phyloP scores from a whole-genome alignment of 2,329 filamentous ascomycete genomes.

The Metarhizium sp. region DNA sequence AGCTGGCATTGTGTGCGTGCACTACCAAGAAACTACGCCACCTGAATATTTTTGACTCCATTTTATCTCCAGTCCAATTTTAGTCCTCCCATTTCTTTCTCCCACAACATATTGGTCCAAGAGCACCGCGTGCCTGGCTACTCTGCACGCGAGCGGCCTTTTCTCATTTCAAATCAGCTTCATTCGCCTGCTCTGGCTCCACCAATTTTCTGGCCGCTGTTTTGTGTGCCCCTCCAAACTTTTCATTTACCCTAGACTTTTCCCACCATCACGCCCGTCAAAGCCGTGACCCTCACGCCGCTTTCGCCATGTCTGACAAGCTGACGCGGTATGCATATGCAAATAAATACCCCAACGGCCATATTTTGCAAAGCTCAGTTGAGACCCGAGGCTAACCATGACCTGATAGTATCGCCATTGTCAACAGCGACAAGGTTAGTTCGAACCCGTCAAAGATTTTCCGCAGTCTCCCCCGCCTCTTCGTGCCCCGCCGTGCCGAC shows the following conservation, averaged over 20 bases:
- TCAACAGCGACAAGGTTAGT: slow-evolving; percentile 92
- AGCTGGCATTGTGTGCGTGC: slow-evolving; percentile 7
- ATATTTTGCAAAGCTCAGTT: neutral
- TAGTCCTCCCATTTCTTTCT: slow-evolving; percentile 3
- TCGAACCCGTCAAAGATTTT: slow-evolving; percentile 2
- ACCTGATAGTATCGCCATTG: slow-evolving; percentile 78
- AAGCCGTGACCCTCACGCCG: slow-evolving; percentile 6
- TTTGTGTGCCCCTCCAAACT: slow-evolving; percentile 1
- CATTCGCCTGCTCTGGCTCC: neutral
- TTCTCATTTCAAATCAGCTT: neutral
- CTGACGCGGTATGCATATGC: slow-evolving; percentile 80
- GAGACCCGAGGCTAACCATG: slow-evolving; percentile 15
- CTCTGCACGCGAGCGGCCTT: slow-evolving; percentile 6
- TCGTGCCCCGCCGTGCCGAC: slow-evolving; percentile 18
- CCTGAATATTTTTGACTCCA: neutral
- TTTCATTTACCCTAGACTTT: slow-evolving; percentile 3
- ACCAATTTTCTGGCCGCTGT: neutral
- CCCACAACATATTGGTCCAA: neutral
- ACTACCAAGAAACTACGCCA: slow-evolving; percentile 3
- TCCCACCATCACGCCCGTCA: neutral
- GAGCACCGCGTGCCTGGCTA: slow-evolving; percentile 10
- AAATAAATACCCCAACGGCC: neutral
- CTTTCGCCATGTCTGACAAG: slow-evolving; percentile 73
- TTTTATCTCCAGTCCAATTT: slow-evolving; percentile 1
- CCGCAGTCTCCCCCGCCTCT: slow-evolving; percentile 6